These are phyloP conservation scores for Harringtonia aguacate DNA, from an alignment of 2,329 filamentous ascomycete species.

Conservation along the genomic window DNA sequence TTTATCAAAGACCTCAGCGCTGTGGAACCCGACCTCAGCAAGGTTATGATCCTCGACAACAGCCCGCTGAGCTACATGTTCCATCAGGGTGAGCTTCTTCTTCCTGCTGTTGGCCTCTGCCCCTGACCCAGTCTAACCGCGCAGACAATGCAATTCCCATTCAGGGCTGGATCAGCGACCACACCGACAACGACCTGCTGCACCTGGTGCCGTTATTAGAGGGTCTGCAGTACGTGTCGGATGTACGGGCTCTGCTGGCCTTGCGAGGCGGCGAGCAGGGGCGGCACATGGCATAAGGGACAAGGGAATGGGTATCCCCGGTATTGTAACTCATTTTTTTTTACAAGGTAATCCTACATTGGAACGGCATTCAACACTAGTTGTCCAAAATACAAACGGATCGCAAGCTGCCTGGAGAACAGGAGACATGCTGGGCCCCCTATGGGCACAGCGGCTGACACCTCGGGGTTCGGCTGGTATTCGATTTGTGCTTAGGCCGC, in stretches of 20 bases:
- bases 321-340: not conserved
- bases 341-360: too few relatives aligned
- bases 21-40: constrained; percentile 92
- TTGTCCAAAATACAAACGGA: too few relatives aligned
- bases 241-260: constrained; percentile 83
- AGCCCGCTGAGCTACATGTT: constrained; percentile 98
- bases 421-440: too few relatives aligned
- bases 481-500: too few relatives aligned
- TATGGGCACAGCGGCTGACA: too few relatives aligned
- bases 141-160: constrained; percentile 97
- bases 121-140: constrained; percentile 9
- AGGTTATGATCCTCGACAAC: constrained; percentile 98
- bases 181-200: constrained; percentile 89
- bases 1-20: constrained; percentile 97
- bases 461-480: too few relatives aligned
- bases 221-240: constrained; percentile 90
- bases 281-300: constrained; percentile 39
- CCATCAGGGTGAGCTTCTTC: constrained; percentile 66
- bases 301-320: not conserved
- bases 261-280: constrained; percentile 77
- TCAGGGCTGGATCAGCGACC: constrained; percentile 98
- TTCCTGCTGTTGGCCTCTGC: not conserved
- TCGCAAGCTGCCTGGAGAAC: too few relatives aligned
- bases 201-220: constrained; percentile 88
- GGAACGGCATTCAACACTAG: too few relatives aligned